Percentiles rank a stretch among this genome's conserved stretches.
These are phyloP conservation scores for Periconia sp. DNA, from an alignment of 2,329 filamentous ascomycete genomes.

Conservation along the genomic window DNA sequence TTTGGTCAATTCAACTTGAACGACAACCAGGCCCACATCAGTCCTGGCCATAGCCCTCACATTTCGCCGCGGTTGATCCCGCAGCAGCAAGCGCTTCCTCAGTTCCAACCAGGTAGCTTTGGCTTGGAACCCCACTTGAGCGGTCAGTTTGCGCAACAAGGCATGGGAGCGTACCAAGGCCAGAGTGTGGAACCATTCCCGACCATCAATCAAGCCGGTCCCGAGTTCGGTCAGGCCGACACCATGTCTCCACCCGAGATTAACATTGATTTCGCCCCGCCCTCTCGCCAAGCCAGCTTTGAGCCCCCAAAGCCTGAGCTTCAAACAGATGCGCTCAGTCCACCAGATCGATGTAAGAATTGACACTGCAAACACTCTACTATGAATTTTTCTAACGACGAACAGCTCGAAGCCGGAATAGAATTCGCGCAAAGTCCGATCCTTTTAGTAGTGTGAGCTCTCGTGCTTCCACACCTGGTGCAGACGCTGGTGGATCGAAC, in stretches of 20 bases:
- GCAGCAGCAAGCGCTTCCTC: conserved; percentile 61
- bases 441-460: conserved; percentile 55
- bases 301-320: conserved; percentile 66
- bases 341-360: conserved; percentile 67
- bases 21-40: conserved; percentile 48
- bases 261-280: conserved; percentile 88
- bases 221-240: conserved; percentile 67
- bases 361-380: background rate
- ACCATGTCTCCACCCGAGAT: conserved; percentile 92
- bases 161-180: conserved; percentile 55
- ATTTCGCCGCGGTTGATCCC: conserved; percentile 66
- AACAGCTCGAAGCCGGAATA: conserved; percentile 56
- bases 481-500: conserved; percentile 27
- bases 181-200: conserved; percentile 52
- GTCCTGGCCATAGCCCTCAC: conserved; percentile 72
- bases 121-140: conserved; percentile 51
- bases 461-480: conserved; percentile 47
- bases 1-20: conserved; percentile 78
- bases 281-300: conserved; percentile 66
- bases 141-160: conserved; percentile 51
- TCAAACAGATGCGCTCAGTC: conserved; percentile 75
- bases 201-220: conserved; percentile 49
- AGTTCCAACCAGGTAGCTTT: conserved; percentile 51
- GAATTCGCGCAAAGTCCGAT: conserved; percentile 63
- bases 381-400: conserved; percentile 18